Evolutionary conservation across 2,329 filamentous ascomycete species (phyloP).

Genomic region (Botrytis tulipae): DNA sequence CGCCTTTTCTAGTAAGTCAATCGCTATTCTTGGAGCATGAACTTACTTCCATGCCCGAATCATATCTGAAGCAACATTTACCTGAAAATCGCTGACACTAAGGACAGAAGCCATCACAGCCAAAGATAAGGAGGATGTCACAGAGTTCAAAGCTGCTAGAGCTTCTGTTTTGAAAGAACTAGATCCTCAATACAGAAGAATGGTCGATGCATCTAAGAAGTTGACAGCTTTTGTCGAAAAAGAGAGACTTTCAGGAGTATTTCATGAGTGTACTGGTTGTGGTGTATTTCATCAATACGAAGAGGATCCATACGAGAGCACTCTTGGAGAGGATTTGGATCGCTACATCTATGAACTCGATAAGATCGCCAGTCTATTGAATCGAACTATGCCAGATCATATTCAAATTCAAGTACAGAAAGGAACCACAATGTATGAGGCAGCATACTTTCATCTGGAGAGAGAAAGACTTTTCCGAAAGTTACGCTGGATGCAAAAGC

Average conservation of each 20-base stretch:
- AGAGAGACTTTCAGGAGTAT: constrained; percentile 6
- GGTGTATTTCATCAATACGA: constrained; percentile 14
- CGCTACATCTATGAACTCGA: constrained; percentile 20
- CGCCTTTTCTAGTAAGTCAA: constrained; percentile 14
- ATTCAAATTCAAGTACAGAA: constrained; percentile 9
- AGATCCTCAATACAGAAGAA: constrained; percentile 20
- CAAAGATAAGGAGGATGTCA: constrained; percentile 9
- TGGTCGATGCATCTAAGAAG: constrained; percentile 12
- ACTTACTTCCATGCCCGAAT: neutral
- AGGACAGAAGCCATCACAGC: constrained; percentile 2
- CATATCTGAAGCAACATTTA: neutral
- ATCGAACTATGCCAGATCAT: constrained; percentile 11
- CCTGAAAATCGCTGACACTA: neutral
- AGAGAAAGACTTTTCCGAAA: constrained; percentile 15
- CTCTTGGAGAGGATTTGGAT: constrained; percentile 9
- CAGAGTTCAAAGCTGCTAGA: constrained; percentile 17
- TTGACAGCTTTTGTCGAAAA: constrained; percentile 17
- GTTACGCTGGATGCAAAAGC: constrained; percentile 19
- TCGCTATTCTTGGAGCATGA: neutral
- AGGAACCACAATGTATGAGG: constrained; percentile 16
- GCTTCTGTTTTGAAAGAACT: constrained; percentile 4
- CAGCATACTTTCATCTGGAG: neutral
- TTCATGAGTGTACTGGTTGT: constrained; percentile 12
- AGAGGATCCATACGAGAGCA: constrained; percentile 5
- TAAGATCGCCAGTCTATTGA: constrained; percentile 10